phyloP scores from a whole-genome alignment of 2,329 filamentous ascomycete genomes.

The Clarireedia hainanense region DNA sequence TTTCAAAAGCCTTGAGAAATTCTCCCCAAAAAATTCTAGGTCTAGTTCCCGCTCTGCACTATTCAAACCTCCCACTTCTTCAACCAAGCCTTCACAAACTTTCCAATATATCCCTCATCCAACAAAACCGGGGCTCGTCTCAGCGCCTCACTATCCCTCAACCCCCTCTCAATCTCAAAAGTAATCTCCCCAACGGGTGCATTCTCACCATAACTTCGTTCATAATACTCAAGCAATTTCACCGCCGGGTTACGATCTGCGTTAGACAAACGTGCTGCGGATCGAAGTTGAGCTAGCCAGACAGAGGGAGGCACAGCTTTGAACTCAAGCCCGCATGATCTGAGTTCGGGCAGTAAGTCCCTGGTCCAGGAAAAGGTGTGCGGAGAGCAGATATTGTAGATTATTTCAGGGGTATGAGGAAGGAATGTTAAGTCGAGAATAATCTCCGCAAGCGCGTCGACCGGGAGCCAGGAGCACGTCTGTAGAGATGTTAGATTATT shows the following conservation, averaged over 20 bases:
- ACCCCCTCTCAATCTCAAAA: neutral
- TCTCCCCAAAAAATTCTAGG: no score
- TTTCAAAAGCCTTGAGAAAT: no score
- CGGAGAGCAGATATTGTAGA: conserved; percentile 47
- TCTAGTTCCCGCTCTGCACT: no score
- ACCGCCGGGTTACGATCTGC: conserved; percentile 22
- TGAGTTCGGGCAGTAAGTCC: conserved; percentile 43
- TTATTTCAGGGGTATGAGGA: conserved; percentile 19
- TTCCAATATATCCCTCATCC: neutral
- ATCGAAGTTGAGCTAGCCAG: conserved; percentile 34
- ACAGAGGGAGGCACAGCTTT: conserved; percentile 34
- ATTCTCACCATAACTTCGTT: neutral
- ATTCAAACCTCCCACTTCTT: neutral
- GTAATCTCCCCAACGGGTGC: neutral
- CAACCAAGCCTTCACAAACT: neutral
- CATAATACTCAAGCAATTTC: conserved; percentile 1
- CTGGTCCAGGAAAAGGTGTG: conserved; percentile 38
- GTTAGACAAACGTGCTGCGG: conserved; percentile 36
- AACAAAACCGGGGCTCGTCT: neutral
- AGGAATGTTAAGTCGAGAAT: conserved; percentile 33
- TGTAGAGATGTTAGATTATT: conserved; percentile 30
- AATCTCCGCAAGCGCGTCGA: conserved; percentile 36
- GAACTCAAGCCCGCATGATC: conserved; percentile 36
- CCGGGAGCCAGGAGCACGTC: conserved; percentile 37
- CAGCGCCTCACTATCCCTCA: neutral